These are phyloP conservation scores for Acanthamoeba royreba DNA, from an alignment of 208 protist species.

Conservation along the genomic window DNA sequence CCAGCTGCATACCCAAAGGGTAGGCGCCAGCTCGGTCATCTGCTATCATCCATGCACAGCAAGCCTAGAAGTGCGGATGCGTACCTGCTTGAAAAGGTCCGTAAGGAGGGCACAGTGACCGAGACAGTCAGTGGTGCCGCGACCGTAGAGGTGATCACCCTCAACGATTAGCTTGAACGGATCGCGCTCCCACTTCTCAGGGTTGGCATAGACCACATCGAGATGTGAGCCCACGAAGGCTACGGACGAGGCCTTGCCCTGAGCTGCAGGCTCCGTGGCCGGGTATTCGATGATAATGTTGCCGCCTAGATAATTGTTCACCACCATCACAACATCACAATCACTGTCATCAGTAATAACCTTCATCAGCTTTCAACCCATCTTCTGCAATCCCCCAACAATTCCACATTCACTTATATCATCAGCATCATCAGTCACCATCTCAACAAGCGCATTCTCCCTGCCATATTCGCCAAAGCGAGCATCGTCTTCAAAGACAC, in stretches of 20 bases:
- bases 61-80: background rate
- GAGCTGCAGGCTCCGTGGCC: background rate
- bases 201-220: slow-evolving; percentile 73
- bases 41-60: slow-evolving; percentile 4
- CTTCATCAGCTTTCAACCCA: too few relatives aligned
- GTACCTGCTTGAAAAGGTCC: slow-evolving; percentile 62
- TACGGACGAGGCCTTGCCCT: slow-evolving; percentile 8
- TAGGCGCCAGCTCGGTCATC: slow-evolving; percentile 62
- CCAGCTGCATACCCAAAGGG: slow-evolving; percentile 68
- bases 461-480: background rate
- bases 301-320: background rate
- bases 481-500: background rate
- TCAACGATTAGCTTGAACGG: slow-evolving; percentile 71
- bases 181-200: slow-evolving; percentile 60
- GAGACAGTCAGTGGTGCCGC: slow-evolving; percentile 77
- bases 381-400: too few relatives aligned
- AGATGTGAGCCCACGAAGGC: slow-evolving; percentile 75
- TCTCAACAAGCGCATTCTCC: background rate
- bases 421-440: too few relatives aligned
- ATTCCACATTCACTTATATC: too few relatives aligned
- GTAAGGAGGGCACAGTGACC: slow-evolving; percentile 77
- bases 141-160: slow-evolving; percentile 72
- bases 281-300: slow-evolving; percentile 15
- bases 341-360: too few relatives aligned
- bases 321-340: background rate